Base-by-base conservation (phyloP, 805 yeast species). In the Middelhovenomyces tepae region DNA sequence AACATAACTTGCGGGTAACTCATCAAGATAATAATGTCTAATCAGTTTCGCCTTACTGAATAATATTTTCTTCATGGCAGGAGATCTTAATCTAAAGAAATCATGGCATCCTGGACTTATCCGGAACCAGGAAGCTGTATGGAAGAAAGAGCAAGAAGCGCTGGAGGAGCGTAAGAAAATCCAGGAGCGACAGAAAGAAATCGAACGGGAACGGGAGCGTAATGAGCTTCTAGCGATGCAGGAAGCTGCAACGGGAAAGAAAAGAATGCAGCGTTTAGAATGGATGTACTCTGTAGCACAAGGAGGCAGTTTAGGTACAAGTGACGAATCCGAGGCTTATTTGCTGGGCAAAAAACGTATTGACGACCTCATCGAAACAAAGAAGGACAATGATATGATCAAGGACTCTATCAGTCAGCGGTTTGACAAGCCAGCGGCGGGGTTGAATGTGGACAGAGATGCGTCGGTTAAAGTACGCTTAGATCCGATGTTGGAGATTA, bases 41-140 rank as follows among this genome's bases (percentile, higher is more conserved):
- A n/a, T n/a, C n/a, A n/a, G n/a, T n/a, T n/a, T n/a, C n/a, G n/a
- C n/a, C n/a, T n/a, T n/a, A n/a, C n/a, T n/a, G n/a, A n/a, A n/a
- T n/a, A n/a, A n/a, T n/a, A n/a, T n/a, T n/a, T n/a, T n/a, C n/a
- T n/a, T n/a, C n/a, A n/a, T n/a, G n/a, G 19, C 86, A 1, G 83
- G 86, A 4, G 95, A 87, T 55, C 66, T 89, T 42, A 89, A 89
- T 53, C 57, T 87, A 36, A 81, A 89, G 60, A 89, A 89, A 54
- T 89, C 97, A 40, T 89, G 97, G 98, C 85, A 89, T 56, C 96
- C 98, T 2, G 87, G 80, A 29, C 65, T 84, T 32, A 63, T 82
- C 51, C 82, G 79, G 53, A 89, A 89, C 64, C 85, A 78, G 57
- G 78, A 77, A 44, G 81, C 78, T 48, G 87, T 89, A 22, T 80